Evolutionary conservation across 2,329 filamentous ascomycete genomes (phyloP), one percentile per base, ranked within the genome.

Genomic region (Exophiala aquamarina): DNA sequence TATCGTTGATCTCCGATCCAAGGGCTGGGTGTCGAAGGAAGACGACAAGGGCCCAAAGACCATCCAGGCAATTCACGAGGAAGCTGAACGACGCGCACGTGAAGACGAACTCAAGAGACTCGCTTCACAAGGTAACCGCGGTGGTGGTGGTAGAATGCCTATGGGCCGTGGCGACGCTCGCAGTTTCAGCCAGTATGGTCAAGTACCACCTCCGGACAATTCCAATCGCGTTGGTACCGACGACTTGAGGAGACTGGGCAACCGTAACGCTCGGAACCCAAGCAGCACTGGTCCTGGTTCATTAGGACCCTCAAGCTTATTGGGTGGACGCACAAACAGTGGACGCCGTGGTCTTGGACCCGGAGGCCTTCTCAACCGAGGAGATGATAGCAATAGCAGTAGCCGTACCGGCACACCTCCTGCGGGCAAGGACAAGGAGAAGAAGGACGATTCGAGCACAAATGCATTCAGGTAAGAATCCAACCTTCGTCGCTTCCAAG

Each of bases 21-120:
- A 76, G 42, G 77, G 80, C 65, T 98, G 93, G 93, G 70, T 79
- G 52, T 90, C 89, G 47, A 96, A 95, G 77, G 89, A 95, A 66
- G 73, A 76, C 44, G 87, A 91, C 72, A 97, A 97, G 77, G 93
- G 93, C 29, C 93, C 93, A 49, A 96, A 96, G 83, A 98, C 93
- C 7, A 86, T 98, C 43, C 83, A 90, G 3, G 88, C 97, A 72
- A 88, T 98, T 58, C 88, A 90, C 66, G 86, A 84, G 59, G 86
- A 89, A 71, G 82, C 89, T 57, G 78, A 81, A 43, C 86, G 85
- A 53, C 87, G 86, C 35, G 83, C 87, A 58, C 91, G 92, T 70
- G 89, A 89, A 51, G 86, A 86, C 45, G 91, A 96, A 62, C 70
- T 76, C 61, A 78, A 82, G 63, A 75, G 77, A 52, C 65, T 72